Conservation (phyloP, 257 asterid genomes). For the Coffea canephora region DNA sequence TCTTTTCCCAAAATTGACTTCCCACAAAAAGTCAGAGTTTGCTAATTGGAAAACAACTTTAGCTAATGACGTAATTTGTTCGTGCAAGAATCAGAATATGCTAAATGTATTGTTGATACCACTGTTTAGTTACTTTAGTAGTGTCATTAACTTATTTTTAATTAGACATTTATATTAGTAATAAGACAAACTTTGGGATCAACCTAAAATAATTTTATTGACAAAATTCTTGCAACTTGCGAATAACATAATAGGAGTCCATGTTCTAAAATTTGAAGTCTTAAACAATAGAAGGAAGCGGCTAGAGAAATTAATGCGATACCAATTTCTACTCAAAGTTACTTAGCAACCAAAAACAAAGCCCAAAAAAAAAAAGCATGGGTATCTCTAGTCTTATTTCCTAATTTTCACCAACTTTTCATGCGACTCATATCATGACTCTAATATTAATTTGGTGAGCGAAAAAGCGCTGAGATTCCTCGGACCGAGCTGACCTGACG, state of each 20-base stretch:
- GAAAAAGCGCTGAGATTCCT: too few species aligned
- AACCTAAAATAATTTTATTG: neutral
- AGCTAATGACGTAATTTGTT: neutral
- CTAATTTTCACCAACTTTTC: too few species aligned
- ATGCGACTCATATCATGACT: too few species aligned
- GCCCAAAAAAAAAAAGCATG: too few species aligned
- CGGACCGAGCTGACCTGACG: too few species aligned
- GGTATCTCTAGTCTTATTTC: too few species aligned
- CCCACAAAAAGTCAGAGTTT: neutral
- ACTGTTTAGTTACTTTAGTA: too few species aligned
- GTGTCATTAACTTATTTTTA: neutral
- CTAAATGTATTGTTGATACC: too few species aligned
- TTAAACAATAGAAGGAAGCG: neutral
- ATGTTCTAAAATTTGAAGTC: neutral
- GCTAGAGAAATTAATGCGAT: neutral
- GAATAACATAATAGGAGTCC: neutral
- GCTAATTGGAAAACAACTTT: neutral
- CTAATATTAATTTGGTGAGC: too few species aligned
- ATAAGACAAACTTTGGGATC: neutral
- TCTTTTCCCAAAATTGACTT: neutral
- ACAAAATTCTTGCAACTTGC: neutral
- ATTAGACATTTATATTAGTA: neutral
- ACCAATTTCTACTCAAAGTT: too few species aligned
- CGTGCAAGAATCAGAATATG: neutral
- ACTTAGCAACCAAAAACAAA: too few species aligned